Percentiles rank a stretch among this genome's conserved stretches.
Evolutionary conservation across 177 flowering plant genomes (phyloP).

Genomic region (Vitis hybrid): DNA sequence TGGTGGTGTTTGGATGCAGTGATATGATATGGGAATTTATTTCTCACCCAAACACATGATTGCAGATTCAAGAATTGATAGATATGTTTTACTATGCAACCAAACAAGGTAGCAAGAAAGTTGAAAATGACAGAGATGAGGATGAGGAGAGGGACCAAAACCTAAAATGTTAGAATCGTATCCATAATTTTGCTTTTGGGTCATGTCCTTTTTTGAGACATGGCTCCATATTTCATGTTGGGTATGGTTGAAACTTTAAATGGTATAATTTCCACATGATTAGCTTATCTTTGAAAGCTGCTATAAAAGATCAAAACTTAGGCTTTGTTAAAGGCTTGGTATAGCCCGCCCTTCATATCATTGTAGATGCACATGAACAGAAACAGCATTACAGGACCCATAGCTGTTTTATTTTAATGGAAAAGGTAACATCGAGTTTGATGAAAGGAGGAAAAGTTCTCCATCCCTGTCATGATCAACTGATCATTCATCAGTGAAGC

Average conservation of each 20-base stretch:
- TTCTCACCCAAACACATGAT: no score
- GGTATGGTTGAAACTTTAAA: not conserved
- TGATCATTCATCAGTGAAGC: no score
- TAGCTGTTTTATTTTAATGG: not conserved
- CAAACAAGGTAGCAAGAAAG: not conserved
- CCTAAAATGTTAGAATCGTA: not conserved
- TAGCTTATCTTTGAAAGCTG: not conserved
- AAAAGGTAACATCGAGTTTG: not conserved
- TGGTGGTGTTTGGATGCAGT: not conserved
- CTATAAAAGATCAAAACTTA: no score
- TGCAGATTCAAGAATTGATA: not conserved
- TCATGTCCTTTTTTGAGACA: conserved; percentile 10
- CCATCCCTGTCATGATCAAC: no score
- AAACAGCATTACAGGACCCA: conserved; percentile 1
- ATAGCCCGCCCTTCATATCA: not conserved
- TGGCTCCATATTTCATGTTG: not conserved
- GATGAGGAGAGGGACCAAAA: not conserved
- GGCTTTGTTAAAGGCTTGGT: no score
- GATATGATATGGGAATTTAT: not conserved
- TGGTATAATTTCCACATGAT: not conserved
- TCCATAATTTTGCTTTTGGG: not conserved
- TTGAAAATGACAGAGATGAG: conserved; percentile 1
- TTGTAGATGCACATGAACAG: not conserved
- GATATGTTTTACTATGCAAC: not conserved
- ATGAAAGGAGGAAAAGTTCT: no score